phyloP scores from a whole-genome alignment of 2,329 filamentous ascomycete genomes.

The Peltaster fructicola region DNA sequence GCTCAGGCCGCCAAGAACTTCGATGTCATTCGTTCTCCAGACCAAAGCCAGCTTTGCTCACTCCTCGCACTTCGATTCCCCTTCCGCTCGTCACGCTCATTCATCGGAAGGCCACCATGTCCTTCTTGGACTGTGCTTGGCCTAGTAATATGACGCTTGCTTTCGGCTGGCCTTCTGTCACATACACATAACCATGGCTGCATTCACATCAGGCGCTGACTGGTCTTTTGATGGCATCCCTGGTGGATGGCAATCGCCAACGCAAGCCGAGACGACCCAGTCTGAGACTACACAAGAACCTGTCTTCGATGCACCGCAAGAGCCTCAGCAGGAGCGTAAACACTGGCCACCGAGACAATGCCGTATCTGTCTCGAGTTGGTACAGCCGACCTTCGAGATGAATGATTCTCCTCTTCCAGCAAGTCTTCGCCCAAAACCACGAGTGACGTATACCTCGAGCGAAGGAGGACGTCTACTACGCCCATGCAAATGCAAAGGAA shows the following conservation, averaged over 20 bases:
- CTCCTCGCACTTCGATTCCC: too few relatives aligned
- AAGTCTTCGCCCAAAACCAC: slow-evolving; percentile 37
- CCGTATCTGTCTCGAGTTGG: slow-evolving; percentile 71
- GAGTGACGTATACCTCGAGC: slow-evolving; percentile 49
- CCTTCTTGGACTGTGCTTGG: too few relatives aligned
- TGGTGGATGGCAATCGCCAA: slow-evolving; percentile 11
- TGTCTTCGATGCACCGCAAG: slow-evolving; percentile 7
- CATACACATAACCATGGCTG: slow-evolving; percentile 28
- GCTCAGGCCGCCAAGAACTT: too few relatives aligned
- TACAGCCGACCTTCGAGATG: slow-evolving; percentile 38
- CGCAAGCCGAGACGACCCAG: slow-evolving; percentile 1
- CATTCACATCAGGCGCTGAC: slow-evolving; percentile 21
- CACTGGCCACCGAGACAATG: slow-evolving; percentile 60
- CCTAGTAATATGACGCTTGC: too few relatives aligned
- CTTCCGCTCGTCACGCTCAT: too few relatives aligned
- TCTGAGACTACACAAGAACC: neutral
- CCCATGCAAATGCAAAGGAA: slow-evolving; percentile 86
- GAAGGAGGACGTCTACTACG: slow-evolving; percentile 65
- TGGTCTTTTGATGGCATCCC: slow-evolving; percentile 32
- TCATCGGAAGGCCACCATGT: too few relatives aligned
- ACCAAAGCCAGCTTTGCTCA: too few relatives aligned
- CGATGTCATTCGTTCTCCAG: too few relatives aligned
- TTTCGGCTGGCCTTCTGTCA: too few relatives aligned
- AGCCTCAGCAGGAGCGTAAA: slow-evolving; percentile 16
- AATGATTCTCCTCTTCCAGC: slow-evolving; percentile 30